Evolutionary conservation across 2,329 filamentous ascomycete species (phyloP), one percentile per base, ranked within the genome.

Genomic region (Colletotrichum siamense): DNA sequence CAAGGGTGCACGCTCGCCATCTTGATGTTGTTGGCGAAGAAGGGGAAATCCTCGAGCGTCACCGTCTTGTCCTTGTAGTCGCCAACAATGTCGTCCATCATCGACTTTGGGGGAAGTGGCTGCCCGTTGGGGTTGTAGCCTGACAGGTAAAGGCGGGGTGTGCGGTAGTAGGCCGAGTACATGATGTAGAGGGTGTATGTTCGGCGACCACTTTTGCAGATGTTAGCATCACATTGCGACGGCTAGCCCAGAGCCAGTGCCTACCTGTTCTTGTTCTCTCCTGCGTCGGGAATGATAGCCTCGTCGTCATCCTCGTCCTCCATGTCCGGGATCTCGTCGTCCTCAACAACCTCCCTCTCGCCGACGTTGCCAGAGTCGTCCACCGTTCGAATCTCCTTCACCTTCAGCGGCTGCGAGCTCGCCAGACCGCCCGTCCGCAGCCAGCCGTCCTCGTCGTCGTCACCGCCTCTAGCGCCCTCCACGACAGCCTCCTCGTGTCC

Each of bases 181-280:
- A 96, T 97, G 82, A 99, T 99, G 90, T 99, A 99, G 79, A 99
- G 94, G 61, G 95, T 98, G 86, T 99, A 99, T n/a, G 95, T 98
- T 80, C 97, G 94, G 68, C 95, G 91, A 70, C 95, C 93, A 73
- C 95, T 98, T 79, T 69, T 26, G 39, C 13, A 64, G 79, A 30
- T 5, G 78, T 77, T 80, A 74, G 77, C 69, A 79, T 59, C 39
- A 34, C 22, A 24, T 39, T 32, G 16, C 9, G 8, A 52, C 64
- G n/a, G 13, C 10, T 8, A 34, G 8, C 8, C 4, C 6, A 9
- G 24, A 26, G 22, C 15, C 10, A 52, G 18, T 22, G 69, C 84
- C 77, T 82, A 89, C 90, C 86, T 88, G 78, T 85, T 88, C 78
- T 84, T 86, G 69, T 87, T 85, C 9, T 85, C 83, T 32, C 89